These are phyloP conservation scores for Chalciporus piperatus DNA, from an alignment of 768 basidiomycete genomes.

Conservation along the genomic window DNA sequence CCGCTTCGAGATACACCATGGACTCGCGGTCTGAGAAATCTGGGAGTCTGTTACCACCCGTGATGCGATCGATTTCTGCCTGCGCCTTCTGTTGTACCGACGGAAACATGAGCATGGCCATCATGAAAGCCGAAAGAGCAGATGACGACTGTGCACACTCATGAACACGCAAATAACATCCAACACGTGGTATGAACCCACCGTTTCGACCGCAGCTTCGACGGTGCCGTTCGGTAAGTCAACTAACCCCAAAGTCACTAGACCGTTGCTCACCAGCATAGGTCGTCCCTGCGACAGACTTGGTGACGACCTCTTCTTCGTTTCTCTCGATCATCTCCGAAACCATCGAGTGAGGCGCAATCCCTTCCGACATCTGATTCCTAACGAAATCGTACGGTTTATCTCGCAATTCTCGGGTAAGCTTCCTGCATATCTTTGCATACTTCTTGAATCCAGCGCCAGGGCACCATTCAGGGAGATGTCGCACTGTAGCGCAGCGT, in stretches of 20 bases:
- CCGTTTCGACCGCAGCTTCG: slow-evolving; percentile 24
- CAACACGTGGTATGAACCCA: neutral
- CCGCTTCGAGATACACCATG: slow-evolving; percentile 26
- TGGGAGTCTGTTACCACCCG: slow-evolving; percentile 14
- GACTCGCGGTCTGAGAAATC: slow-evolving; percentile 19
- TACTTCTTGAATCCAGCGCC: slow-evolving; percentile 27
- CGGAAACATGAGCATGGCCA: slow-evolving; percentile 26
- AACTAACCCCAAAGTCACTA: neutral
- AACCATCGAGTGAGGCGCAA: slow-evolving; percentile 20
- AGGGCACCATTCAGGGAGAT: slow-evolving; percentile 32
- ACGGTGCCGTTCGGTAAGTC: no score
- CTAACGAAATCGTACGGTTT: slow-evolving; percentile 17
- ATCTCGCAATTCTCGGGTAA: slow-evolving; percentile 21
- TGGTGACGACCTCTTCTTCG: slow-evolving; percentile 27
- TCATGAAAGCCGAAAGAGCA: slow-evolving; percentile 24
- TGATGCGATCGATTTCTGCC: slow-evolving; percentile 25
- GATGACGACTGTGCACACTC: slow-evolving; percentile 17
- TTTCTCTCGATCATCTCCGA: slow-evolving; percentile 23
- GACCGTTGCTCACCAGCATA: slow-evolving; percentile 25
- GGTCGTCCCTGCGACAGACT: slow-evolving; percentile 29
- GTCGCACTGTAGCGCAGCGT: slow-evolving; percentile 9
- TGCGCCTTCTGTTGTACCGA: slow-evolving; percentile 26
- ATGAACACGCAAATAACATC: neutral
- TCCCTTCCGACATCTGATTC: slow-evolving; percentile 16
- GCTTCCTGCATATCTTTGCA: slow-evolving; percentile 15